Evolutionary conservation across 768 basidiomycete genomes (phyloP).

Genomic region (Calvatia gigantea): DNA sequence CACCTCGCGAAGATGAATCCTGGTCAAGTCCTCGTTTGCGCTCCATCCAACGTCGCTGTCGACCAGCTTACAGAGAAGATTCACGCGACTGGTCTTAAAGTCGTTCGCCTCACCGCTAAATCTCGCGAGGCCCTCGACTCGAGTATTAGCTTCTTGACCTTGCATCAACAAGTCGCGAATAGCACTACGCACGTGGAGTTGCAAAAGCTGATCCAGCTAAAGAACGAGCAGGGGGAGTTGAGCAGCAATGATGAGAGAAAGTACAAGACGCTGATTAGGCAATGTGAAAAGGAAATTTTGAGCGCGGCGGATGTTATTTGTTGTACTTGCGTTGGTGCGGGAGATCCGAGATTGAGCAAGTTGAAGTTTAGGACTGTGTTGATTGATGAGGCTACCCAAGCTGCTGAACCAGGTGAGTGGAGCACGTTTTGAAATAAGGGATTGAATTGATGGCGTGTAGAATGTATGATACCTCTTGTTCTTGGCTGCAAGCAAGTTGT

Average conservation of each 20-base stretch:
- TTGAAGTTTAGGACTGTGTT: constrained; percentile 98
- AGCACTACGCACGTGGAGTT: constrained; percentile 94
- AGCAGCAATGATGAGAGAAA: constrained; percentile 96
- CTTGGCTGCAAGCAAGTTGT: constrained; percentile 99
- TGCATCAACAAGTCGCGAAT: constrained; percentile 97
- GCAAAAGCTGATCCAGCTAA: constrained; percentile 96
- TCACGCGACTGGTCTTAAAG: constrained; percentile 97
- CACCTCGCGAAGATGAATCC: constrained; percentile 99
- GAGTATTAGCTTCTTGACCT: constrained; percentile 88
- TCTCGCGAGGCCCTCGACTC: constrained; percentile 97
- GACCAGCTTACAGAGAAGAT: constrained; percentile 99
- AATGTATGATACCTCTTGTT: constrained; percentile 99
- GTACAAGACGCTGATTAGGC: constrained; percentile 92
- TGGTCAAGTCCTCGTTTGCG: constrained; percentile 97
- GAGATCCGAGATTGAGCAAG: constrained; percentile 94
- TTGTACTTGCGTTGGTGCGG: constrained; percentile 96
- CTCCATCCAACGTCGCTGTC: constrained; percentile 98
- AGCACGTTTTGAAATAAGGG: constrained; percentile 14
- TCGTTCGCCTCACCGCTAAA: constrained; percentile 96
- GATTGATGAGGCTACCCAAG: constrained; percentile 98
- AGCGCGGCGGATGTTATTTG: constrained; percentile 96
- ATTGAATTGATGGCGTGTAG: constrained; percentile 39
- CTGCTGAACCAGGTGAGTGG: constrained; percentile 85
- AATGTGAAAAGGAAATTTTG: constrained; percentile 97
- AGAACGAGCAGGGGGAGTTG: constrained; percentile 96